Conservation (phyloP, 2,329 filamentous ascomycete genomes). For the Scopulariopsis brevicaulis region DNA sequence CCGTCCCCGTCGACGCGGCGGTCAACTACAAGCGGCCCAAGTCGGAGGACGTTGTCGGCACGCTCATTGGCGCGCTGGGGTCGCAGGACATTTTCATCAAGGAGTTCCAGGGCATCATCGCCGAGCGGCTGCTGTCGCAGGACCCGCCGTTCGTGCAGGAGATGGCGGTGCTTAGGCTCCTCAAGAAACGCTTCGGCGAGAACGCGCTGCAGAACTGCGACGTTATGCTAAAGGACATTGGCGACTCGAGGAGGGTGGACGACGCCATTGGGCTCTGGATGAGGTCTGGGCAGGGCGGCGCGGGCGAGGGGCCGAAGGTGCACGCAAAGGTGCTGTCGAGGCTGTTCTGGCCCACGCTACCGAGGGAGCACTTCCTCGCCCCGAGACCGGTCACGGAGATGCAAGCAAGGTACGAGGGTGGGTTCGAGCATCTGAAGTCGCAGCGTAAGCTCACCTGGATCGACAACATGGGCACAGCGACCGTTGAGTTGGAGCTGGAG, state of each 20-base stretch:
- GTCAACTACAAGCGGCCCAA: conserved; percentile 85
- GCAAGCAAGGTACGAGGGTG: conserved; percentile 59
- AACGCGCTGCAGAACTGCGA: conserved; percentile 81
- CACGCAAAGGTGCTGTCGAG: conserved; percentile 82
- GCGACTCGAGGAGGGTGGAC: conserved; percentile 70
- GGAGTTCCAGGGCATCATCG: conserved; percentile 83
- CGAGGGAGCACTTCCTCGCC: conserved; percentile 56
- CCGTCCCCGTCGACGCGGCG: conserved; percentile 85
- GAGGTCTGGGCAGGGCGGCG: conserved; percentile 9
- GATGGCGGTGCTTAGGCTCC: conserved; percentile 69
- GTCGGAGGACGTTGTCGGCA: conserved; percentile 83
- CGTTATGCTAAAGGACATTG: conserved; percentile 92
- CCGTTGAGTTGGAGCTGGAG: conserved; percentile 69
- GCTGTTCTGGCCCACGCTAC: conserved; percentile 83
- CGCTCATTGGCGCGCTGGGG: conserved; percentile 78
- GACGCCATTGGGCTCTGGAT: conserved; percentile 7
- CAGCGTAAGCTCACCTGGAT: conserved; percentile 84
- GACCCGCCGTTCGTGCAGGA: conserved; percentile 66
- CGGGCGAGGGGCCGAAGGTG: conserved; percentile 28
- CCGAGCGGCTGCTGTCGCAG: conserved; percentile 61
- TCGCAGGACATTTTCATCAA: conserved; percentile 88
- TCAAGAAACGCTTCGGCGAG: conserved; percentile 85
- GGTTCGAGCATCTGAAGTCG: conserved; percentile 71
- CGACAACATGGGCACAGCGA: conserved; percentile 68
- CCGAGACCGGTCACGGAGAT: conserved; percentile 46